Base-by-base conservation (phyloP, 148 eudicot genomes). In the Polygonum aviculare region DNA sequence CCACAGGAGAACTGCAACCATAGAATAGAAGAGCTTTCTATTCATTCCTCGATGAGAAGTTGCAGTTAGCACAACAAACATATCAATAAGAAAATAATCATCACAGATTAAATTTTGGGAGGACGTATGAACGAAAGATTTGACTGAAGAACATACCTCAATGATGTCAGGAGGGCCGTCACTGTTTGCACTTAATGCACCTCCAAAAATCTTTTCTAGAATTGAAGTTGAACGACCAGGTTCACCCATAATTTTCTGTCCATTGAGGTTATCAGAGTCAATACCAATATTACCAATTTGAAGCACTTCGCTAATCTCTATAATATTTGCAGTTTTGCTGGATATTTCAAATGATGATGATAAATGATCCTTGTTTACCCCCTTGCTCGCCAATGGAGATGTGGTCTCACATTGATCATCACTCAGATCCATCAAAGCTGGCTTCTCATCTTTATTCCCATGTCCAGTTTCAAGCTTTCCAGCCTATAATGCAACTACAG, bases 181-280 rank as follows among this genome's bases (percentile, higher is more conserved):
- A 72, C 50, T 73, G 77, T 83, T 79, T 9, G 75, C 74, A 21
- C 90, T 81, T 74, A 78, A 52, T 69, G 85, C 76, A 83, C 85
- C 84, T 78, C 93, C 83, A 80, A 96, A 90, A n/a, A 93, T 79
- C 82, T 91, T 91, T 47, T 91, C 97, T 59, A 96, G 79, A 73
- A 93, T 82, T 65, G 93, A 86, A 12, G 88, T 79, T 55, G 93
- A 83, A 40, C 81, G 76, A 81, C 78, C 85, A 50, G 88, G 80
- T 44, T 83, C 83, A 33, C 80, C 84, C 72, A 80, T 54, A 69
- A 82, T 21, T 70, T 83, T 85, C 67, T 77, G 81, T 76, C 79
- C 84, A 69, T 80, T 76, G 76, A 76, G 75, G 38, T 78, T 80
- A 70, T 84, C 82, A 51, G 85, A 67, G 79, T 76, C 84, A 50